Base-by-base conservation (phyloP, 495 filamentous ascomycete genomes). In the Aspergillus campestris region DNA sequence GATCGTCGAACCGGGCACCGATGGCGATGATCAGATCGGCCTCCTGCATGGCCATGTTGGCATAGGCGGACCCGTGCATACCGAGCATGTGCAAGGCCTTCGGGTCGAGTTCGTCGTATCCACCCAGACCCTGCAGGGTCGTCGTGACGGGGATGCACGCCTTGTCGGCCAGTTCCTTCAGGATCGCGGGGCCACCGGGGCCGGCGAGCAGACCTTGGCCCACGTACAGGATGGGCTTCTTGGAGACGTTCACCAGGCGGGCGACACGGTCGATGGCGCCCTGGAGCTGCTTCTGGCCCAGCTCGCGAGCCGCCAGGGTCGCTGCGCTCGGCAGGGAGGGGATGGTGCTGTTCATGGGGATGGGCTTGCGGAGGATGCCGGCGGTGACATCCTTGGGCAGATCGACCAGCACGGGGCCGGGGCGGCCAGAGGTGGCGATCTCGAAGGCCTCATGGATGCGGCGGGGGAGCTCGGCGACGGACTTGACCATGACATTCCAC, bases 401-500 rank as follows among this genome's bases (percentile, higher is more conserved):
- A 42, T 80, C 77, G 7, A 83, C 75, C 13, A 83, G 59, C 24
- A 83, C 79, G 8, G 79, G 79, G 12, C 79, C 79, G 24, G 77
- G 77, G 13, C 78, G 64, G 29, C 77, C 77, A 42, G 67, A 73
- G 12, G 69, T 79, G 0, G 79, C 77, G 47, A 80, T 81, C 53
- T 80, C 75, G 48, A 82, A 83, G 2, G 79, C 79, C 55, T 81
- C 79, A 38, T 81, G 74, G 34, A 82, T 80, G 32, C 70, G 61
- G 35, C 69, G 64, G 9, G 79, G 79, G 12, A 81, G 67, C 40
- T 83, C 77, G 8, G 72, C 73, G 34, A 79, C 70, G 44, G 73
- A 74, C 55, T 77, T 79, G 38, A 79, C 77, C 70, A 77, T 75
- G n/a, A 74, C 69, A 47, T 80, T 81, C 79, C 79, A 83, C 58